phyloP scores from a whole-genome alignment of 805 yeast species.

The Sungouiozyma intestinalis region DNA sequence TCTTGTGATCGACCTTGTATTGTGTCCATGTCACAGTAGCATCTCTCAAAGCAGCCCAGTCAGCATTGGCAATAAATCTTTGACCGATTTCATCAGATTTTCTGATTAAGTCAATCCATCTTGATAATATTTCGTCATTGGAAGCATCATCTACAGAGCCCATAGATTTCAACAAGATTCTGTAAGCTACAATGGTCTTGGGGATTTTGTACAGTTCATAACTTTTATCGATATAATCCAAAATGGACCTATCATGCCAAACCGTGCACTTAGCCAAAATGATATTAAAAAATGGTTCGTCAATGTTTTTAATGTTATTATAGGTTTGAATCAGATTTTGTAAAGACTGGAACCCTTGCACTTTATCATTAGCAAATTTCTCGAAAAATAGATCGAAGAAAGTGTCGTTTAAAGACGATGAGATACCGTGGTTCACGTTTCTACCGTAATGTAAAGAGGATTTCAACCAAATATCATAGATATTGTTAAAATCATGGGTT shows the following conservation, averaged over 20 bases:
- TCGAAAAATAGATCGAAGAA: conserved; percentile 61
- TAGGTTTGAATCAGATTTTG: conserved; percentile 47
- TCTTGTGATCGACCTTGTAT: conserved; percentile 9
- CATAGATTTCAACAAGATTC: conserved; percentile 62
- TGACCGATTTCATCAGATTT: conserved; percentile 45
- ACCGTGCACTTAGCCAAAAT: conserved; percentile 52
- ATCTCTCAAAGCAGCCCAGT: conserved; percentile 75
- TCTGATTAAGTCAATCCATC: conserved; percentile 44
- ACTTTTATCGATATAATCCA: conserved; percentile 51
- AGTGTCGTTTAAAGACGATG: conserved; percentile 59
- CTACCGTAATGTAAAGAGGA: conserved; percentile 50
- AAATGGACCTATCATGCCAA: conserved; percentile 60
- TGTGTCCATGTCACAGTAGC: conserved; percentile 44
- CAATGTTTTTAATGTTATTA: conserved; percentile 47
- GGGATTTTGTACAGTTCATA: conserved; percentile 47
- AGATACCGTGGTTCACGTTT: conserved; percentile 54
- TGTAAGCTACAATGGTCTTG: conserved; percentile 58
- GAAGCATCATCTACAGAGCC: conserved; percentile 49
- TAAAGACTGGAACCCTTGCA: conserved; percentile 47
- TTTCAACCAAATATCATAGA: conserved; percentile 51
- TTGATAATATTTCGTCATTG: conserved; percentile 41
- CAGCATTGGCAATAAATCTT: conserved; percentile 65
- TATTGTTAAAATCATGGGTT: conserved; percentile 46
- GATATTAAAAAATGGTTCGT: conserved; percentile 76
- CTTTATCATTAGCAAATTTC: conserved; percentile 37